A percentile compares a stretch with the other conserved stretches of the same genome.
phyloP scores from a whole-genome alignment of 306 rosid species.

The Vigna trinervia region DNA sequence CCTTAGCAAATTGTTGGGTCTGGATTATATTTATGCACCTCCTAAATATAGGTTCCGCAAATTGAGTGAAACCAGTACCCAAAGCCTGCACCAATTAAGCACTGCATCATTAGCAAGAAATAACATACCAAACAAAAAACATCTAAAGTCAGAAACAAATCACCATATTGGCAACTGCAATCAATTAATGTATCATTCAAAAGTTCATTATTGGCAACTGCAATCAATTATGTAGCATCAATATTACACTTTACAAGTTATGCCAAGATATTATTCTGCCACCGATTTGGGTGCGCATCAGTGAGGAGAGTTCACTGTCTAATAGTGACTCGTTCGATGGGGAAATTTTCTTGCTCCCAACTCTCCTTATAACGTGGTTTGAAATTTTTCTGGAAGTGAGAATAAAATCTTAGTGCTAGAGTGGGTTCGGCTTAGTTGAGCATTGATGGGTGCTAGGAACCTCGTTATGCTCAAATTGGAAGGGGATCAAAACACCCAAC shows the following conservation, averaged over 20 bases:
- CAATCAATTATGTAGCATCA: constrained; percentile 1
- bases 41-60: no score
- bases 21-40: no score
- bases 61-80: no score
- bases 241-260: constrained; percentile 18
- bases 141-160: no score
- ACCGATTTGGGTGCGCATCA: constrained; percentile 39
- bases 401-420: neutral
- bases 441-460: constrained; percentile 56
- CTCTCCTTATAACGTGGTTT: constrained; percentile 40
- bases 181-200: no score
- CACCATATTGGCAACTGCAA: no score
- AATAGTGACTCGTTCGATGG: constrained; percentile 33
- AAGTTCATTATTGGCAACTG: no score
- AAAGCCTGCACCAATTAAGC: no score
- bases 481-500: constrained; percentile 25
- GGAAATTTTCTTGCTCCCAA: neutral
- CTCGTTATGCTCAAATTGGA: constrained; percentile 41
- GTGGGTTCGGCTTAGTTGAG: constrained; percentile 30
- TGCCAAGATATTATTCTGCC: constrained; percentile 38
- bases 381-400: neutral
- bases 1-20: no score
- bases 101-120: no score
- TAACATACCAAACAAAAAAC: no score
- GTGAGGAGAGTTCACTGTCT: constrained; percentile 51